Evolutionary conservation across 2,329 filamentous ascomycete genomes (phyloP).

Genomic region (Cladosporium oxysporum): DNA sequence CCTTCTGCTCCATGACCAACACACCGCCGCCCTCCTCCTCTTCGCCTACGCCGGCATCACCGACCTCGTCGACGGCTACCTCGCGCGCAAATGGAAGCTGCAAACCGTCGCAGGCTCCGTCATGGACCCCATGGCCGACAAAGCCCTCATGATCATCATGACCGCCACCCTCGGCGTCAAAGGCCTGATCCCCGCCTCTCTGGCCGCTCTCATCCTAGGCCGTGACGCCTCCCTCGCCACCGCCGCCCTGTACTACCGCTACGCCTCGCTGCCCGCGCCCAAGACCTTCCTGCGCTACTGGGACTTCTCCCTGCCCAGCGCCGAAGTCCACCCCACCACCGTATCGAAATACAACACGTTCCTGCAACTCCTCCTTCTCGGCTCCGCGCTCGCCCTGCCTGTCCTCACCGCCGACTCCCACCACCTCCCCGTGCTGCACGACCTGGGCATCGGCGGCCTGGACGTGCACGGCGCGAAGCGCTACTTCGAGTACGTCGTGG

Average conservation of each 20-base stretch:
- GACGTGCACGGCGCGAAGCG: conserved; percentile 39
- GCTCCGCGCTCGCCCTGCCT: conserved; percentile 77
- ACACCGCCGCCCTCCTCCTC: conserved; percentile 76
- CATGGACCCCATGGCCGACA: conserved; percentile 96
- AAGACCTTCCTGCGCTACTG: conserved; percentile 93
- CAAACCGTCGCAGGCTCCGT: conserved; percentile 94
- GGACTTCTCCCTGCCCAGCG: conserved; percentile 91
- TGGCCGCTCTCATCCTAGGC: conserved; percentile 87
- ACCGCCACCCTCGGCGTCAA: conserved; percentile 84
- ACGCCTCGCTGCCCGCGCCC: conserved; percentile 87
- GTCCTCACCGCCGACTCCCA: conserved; percentile 52
- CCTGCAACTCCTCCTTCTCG: conserved; percentile 83
- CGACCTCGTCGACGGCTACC: conserved; percentile 90
- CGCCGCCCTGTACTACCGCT: conserved; percentile 91
- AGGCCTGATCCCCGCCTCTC: conserved; percentile 83
- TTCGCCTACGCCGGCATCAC: conserved; percentile 91
- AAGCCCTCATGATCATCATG: conserved; percentile 89
- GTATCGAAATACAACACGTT: conserved; percentile 93
- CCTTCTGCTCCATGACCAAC: conserved; percentile 79
- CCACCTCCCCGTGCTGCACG: conserved; percentile 28
- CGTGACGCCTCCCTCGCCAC: conserved; percentile 81
- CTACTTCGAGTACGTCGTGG: conserved; percentile 72
- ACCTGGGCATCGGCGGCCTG: conserved; percentile 25
- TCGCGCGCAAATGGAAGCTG: conserved; percentile 82
- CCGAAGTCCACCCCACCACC: conserved; percentile 78